Conservation (phyloP, 2,329 filamentous ascomycete genomes). For the Penicillium aurantiogriseum region DNA sequence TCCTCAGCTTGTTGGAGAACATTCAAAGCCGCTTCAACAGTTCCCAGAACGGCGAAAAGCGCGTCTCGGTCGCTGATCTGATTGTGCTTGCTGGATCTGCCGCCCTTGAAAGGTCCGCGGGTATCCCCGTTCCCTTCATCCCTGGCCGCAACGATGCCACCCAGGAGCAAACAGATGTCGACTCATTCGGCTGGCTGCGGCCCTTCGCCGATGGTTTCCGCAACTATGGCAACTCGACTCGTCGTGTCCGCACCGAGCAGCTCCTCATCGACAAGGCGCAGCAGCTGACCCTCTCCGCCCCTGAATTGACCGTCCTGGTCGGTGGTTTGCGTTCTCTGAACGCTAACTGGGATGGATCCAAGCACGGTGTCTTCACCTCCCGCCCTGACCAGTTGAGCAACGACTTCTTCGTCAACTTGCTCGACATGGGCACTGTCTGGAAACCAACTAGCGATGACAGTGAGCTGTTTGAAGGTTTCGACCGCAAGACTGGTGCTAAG, state of each 20-base stretch:
- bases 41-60: constrained; percentile 56
- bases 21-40: constrained; percentile 67
- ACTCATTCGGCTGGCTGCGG: constrained; percentile 65
- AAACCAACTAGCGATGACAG: constrained; percentile 50
- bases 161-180: constrained; percentile 68
- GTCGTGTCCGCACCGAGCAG: constrained; percentile 64
- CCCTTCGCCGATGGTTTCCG: constrained; percentile 74
- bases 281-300: constrained; percentile 67
- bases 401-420: constrained; percentile 79
- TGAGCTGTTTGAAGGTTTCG: constrained; percentile 62
- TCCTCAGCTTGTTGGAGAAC: constrained; percentile 60
- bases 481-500: constrained; percentile 63
- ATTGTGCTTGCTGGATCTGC: constrained; percentile 73
- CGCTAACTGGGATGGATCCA: constrained; percentile 69
- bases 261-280: constrained; percentile 70
- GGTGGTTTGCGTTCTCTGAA: constrained; percentile 70
- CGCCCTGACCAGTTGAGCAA: constrained; percentile 68
- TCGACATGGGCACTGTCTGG: constrained; percentile 67
- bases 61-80: constrained; percentile 74
- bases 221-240: constrained; percentile 67
- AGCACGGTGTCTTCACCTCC: constrained; percentile 66
- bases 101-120: constrained; percentile 70
- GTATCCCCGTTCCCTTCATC: constrained; percentile 66
- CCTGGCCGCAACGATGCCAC: constrained; percentile 71
- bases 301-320: constrained; percentile 68